Base-by-base conservation (phyloP, 257 asterid genomes). In the Lycium ferocissimum region DNA sequence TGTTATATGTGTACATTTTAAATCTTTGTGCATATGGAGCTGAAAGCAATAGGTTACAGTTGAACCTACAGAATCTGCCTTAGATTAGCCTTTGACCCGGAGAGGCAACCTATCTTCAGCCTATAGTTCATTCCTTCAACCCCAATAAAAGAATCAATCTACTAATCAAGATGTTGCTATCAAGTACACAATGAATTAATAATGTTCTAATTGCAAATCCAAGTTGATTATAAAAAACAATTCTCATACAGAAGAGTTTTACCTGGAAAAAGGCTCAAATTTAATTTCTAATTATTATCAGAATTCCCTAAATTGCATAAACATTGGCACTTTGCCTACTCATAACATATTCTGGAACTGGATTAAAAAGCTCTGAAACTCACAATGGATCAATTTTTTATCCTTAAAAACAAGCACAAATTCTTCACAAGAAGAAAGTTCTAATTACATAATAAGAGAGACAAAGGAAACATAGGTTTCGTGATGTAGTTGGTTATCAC, bases 401-500 rank as follows among this genome's bases (percentile, higher is more conserved):
- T 26, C 33, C 33, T 26, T 26, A 26, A 26, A 26, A 26, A 26
- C 33, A 26, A 26, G 33, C 33, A 26, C 33, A 26, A 26, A 26
- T 26, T 26, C 33, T 26, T 26, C 33, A 26, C 33, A 26, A 1
- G 33, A 26, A 26, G 33, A 26, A 26, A 26, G 33, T 26, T 26
- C 33, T 26, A 26, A 26, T 26, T 26, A 26, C 1, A 26, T 26
- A 26, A 26, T 26, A 26, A 26, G 33, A 26, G 0, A 26, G 33
- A 26, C 33, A 26, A 26, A 26, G 33, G 33, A 26, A 26, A 26
- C 33, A 6, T 0, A 53, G 94, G 94, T 92, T 67, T 93, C 93
- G 94, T 92, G 95, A 94, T 93, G 95, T 93, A 92, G 97, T 92
- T 93, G 97, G 97, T 92, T 92, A 93, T 92, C 93, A 92, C 93